phyloP scores from a whole-genome alignment of 257 asterid species.

The Solanum habrochaites region DNA sequence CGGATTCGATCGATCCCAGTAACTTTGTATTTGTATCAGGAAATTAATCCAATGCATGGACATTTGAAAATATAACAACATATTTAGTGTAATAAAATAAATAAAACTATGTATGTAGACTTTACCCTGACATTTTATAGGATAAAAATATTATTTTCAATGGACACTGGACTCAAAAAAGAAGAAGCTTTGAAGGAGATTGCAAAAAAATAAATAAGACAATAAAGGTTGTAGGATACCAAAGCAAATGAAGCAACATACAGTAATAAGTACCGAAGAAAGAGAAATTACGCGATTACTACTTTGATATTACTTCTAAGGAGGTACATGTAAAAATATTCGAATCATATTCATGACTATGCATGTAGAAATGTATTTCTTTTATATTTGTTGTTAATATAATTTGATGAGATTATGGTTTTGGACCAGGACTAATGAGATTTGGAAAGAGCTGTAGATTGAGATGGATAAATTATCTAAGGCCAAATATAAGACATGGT shows the following conservation, averaged over 20 bases:
- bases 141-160: not conserved
- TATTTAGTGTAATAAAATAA: not conserved
- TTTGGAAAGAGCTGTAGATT: constrained; percentile 17
- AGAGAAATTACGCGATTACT: not conserved
- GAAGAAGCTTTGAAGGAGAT: not conserved
- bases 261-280: not conserved
- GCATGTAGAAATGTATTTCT: not conserved
- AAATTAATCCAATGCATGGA: not conserved
- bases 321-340: not conserved
- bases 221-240: not conserved
- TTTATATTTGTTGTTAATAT: not conserved
- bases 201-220: not conserved
- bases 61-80: not conserved
- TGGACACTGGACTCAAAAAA: not conserved
- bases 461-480: constrained; percentile 17
- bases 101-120: too few relatives aligned
- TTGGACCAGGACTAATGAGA: constrained; percentile 5
- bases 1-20: not conserved
- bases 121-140: not conserved
- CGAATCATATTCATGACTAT: not conserved
- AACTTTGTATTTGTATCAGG: not conserved
- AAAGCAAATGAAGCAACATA: not conserved
- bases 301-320: not conserved
- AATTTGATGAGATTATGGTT: not conserved
- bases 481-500: constrained; percentile 11